Base-by-base conservation (phyloP, 2,329 filamentous ascomycete species). In the Torrubiella hemipterigena region DNA sequence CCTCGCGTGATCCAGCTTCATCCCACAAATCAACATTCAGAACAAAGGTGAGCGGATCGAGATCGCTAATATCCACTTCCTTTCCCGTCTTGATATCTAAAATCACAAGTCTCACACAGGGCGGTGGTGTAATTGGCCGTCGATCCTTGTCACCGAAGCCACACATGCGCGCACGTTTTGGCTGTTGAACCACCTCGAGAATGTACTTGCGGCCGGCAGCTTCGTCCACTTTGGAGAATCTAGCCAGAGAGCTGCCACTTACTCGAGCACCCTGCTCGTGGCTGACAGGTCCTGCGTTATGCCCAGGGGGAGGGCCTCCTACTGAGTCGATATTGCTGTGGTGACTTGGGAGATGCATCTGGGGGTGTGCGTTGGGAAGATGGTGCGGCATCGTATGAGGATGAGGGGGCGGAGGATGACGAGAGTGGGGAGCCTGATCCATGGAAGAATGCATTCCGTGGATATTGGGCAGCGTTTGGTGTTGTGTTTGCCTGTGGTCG, bases 91-190 rank as follows among this genome's bases (percentile, higher is more conserved):
- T 57, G 25, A 69, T 62, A 53, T 95, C 84, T 38, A 69, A 75
- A 31, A 96, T 79, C 23, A 91, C 67, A 10, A 96, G 70, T 40
- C 81, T 73, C 31, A 96, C 81, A 55, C 89, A 95, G 4, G 91
- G 89, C 15, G 91, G 91, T 11, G 91, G 89, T 17, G 91, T 96
- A 45, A 98, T 95, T 17, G 91, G 91, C 41, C 91, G 73, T 42
- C 91, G 82, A 55, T 98, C 91, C 71, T 96, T 98, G 63, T 98
- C 91, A 39, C 91, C 91, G 60, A 96, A 98, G 7, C 91, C 91
- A 61, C 91, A 98, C 91, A 96, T 96, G 38, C 91, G 82, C 42
- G 91, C 91, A 46, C 91, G 77, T 46, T 84, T 70, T 30, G 91
- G 91, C 55, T 96, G 86, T 61, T 98, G 91, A 42, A 83, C 77